A percentile compares a stretch with the other conserved stretches of the same genome.
Evolutionary conservation across 73 alveolate species (phyloP).

Genomic region (Paramecium octaurelia): DNA sequence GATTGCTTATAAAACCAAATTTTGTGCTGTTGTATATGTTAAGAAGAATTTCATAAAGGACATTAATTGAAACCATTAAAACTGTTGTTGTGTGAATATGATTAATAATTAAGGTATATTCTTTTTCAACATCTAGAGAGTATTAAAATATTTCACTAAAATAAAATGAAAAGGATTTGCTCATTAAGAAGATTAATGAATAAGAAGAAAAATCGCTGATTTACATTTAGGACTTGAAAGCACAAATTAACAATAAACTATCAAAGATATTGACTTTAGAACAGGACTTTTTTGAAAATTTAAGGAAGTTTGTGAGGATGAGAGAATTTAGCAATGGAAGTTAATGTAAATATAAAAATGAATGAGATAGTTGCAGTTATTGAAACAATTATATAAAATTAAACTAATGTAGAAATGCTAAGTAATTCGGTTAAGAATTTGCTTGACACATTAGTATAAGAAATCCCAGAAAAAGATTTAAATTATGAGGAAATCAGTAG

Average conservation of each 20-base stretch:
- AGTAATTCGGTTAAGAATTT: not conserved
- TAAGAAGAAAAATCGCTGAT: not conserved
- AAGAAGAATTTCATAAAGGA: slow-evolving; percentile 33
- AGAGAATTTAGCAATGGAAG: not conserved
- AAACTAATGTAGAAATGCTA: not conserved
- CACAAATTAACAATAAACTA: not conserved
- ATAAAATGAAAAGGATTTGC: not conserved
- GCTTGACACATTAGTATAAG: not conserved
- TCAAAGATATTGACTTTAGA: not conserved
- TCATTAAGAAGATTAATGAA: not conserved
- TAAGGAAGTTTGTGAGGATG: not conserved
- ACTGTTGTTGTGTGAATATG: slow-evolving; percentile 30
- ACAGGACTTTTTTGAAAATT: not conserved
- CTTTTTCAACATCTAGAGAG: not conserved
- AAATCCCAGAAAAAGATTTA: not conserved
- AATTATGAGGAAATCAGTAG: not conserved
- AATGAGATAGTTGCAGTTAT: not conserved
- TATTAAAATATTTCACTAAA: not conserved
- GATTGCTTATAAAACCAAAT: not conserved
- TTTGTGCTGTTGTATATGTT: slow-evolving; percentile 9
- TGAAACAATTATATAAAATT: not conserved
- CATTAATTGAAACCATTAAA: slow-evolving; percentile 22
- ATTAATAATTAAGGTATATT: not conserved
- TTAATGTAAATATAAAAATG: not conserved
- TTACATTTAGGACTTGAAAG: not conserved